Evolutionary conservation across 805 yeast species (phyloP), one percentile per base, ranked within the genome.

Genomic region (Ogataea methylovora): DNA sequence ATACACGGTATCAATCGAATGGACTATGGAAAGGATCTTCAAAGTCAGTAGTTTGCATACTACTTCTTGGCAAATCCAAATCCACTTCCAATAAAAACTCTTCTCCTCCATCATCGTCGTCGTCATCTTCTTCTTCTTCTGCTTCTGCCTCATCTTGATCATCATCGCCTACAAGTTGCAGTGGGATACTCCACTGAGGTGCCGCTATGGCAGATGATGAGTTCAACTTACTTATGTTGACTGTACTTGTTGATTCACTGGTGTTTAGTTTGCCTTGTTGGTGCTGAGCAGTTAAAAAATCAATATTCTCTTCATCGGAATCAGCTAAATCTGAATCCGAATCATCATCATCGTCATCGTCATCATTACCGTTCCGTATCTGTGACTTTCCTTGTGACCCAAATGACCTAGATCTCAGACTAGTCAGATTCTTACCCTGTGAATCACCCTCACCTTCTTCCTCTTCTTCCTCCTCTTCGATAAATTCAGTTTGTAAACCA

Each of bases 271-370:
- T 44, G 15, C 48, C 46, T 23, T 40, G 43, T 26, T 41, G 45
- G 32, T 47, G 50, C 36, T 50, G 55, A 4, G 46, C 26, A 2
- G 48, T 51, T 24, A 51, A 26, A 32, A 31, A 45, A 30, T 54
- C 59, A 15, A 56, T 56, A 29, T 54, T 54, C 33, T 56, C 60
- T 28, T 53, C 56, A 35, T 55, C 60, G 1, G 58, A 51, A 31
- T 55, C 60, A 9, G 45, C 48, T 29, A 45, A 33, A 33, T 48
- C 52, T 1, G 54, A 48, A 28, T 52, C 58, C 14, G 40, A 29
- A 26, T 36, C 34, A 13, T 33, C 36, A 23, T 14, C 33, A 35
- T 14, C 41, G 46, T 18, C 39, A 47, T n/a, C 44, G 48, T 27
- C 33, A 35, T 15, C 42, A 44, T 22, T 41, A 46, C 14, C 43